Base-by-base conservation (phyloP, 2,329 filamentous ascomycete genomes). In the Calonectria naviculata region DNA sequence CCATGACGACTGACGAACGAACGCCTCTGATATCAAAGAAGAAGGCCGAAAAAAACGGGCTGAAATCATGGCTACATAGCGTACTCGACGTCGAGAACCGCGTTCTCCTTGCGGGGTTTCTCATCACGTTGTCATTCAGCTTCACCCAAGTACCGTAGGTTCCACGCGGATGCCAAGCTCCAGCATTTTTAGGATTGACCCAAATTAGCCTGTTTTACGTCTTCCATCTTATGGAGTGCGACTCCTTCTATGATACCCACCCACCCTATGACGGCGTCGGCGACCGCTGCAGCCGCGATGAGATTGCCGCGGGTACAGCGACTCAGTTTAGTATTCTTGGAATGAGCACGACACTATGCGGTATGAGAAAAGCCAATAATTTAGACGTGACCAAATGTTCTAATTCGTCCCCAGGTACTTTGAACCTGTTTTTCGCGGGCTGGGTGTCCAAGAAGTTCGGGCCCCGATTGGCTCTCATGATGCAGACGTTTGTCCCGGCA, bases 191-290 rank as follows among this genome's bases (percentile, higher is more conserved):
- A 12, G 24, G 19, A 49, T 71, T 77, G 31, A 80, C 41, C 5
- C 21, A 31, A 21, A 5, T 9, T 15, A 85, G 86, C 4, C 81
- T 88, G 5, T 83, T 93, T 54, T 93, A 92, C 80, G 90, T 92
- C 28, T 93, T 94, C 75, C 90, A 91, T 68, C 79, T 93, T 2
- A 94, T 94, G 92, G 91, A 90, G 61, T 94, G 93, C 81, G 90
- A 94, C 66, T 87, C 89, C 63, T 94, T 91, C 79, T 94, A 94
- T 81, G 83, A 86, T 41, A 84, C 84, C 3, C 89, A 93, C 76
- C 85, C 88, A 15, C 85, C 87, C 0, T 89, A 84, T 61, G 75
- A 82, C 12, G 86, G 85, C 1, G 76, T 80, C 5, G 84, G 85
- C 5, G 88, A 91, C 70, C 85, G 89, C 19, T 94, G 93, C 78